Conservation (phyloP, 345 rosid genomes). For the Eucalyptus pumila region DNA sequence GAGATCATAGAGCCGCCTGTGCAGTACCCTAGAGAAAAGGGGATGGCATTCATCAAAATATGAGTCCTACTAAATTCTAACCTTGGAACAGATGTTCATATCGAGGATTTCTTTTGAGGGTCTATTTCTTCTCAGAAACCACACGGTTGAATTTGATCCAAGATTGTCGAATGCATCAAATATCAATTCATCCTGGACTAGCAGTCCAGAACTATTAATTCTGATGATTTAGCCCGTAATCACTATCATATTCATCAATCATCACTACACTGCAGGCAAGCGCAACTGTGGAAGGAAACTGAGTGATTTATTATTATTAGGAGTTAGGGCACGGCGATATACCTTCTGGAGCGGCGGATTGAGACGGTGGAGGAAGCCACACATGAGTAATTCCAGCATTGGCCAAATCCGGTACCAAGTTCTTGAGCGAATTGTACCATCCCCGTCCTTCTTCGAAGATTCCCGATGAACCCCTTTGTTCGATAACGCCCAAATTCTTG, state of each 20-base stretch:
- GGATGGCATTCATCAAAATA: background rate
- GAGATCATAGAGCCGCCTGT: slow-evolving; percentile 83
- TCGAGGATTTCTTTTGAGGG: background rate
- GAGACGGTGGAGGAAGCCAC: slow-evolving; percentile 97
- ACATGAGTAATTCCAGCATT: slow-evolving; percentile 64
- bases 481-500: background rate
- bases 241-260: background rate
- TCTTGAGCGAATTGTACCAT: slow-evolving; percentile 67
- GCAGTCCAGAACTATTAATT: background rate
- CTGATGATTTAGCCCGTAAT: background rate
- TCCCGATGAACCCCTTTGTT: slow-evolving; percentile 83
- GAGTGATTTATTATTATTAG: background rate
- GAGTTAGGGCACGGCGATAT: background rate
- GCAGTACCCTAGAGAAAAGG: slow-evolving; percentile 51
- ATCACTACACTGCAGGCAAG: background rate
- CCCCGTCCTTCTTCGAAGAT: slow-evolving; percentile 52
- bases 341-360: slow-evolving; percentile 63
- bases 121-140: background rate
- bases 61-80: background rate
- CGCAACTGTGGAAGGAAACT: background rate
- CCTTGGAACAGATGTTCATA: background rate
- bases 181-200: background rate
- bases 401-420: slow-evolving; percentile 38
- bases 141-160: background rate
- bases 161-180: background rate